Conservation (phyloP, 2,329 filamentous ascomycete genomes). For the Arthrocladium fulminans region DNA sequence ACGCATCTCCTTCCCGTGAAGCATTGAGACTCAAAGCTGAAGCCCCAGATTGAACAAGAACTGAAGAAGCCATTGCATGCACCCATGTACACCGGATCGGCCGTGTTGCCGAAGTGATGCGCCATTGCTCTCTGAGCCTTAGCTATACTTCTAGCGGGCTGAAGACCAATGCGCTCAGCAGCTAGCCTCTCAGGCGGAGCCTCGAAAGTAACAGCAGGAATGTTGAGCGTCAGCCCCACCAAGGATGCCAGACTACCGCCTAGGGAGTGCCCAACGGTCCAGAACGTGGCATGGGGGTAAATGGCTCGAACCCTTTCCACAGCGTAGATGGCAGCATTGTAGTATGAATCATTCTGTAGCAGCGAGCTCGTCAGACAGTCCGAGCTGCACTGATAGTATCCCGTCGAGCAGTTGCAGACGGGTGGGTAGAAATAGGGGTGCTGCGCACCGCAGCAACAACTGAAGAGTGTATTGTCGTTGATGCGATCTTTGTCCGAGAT, state of each 20-base stretch:
- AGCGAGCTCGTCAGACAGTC: conserved; percentile 15
- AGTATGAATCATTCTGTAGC: conserved; percentile 16
- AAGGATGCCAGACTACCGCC: conserved; percentile 17
- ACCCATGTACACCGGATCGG: conserved; percentile 20
- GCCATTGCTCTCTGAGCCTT: conserved; percentile 2
- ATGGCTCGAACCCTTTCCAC: conserved; percentile 11
- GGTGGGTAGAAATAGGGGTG: conserved; percentile 15
- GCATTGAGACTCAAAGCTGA: conserved; percentile 19
- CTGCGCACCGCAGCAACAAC: conserved; percentile 19
- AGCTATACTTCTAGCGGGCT: neutral
- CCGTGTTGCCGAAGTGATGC: conserved; percentile 20
- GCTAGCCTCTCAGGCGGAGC: conserved; percentile 16
- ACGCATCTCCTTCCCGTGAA: conserved; percentile 16
- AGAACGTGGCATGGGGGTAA: conserved; percentile 16
- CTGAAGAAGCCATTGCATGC: conserved; percentile 17
- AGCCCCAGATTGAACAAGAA: conserved; percentile 16
- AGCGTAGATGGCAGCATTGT: conserved; percentile 13
- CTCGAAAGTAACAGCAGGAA: conserved; percentile 17
- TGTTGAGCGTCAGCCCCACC: conserved; percentile 15
- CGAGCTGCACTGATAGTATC: conserved; percentile 17
- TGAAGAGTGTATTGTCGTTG: conserved; percentile 21
- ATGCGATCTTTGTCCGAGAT: conserved; percentile 11
- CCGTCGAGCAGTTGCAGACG: conserved; percentile 17
- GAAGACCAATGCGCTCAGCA: conserved; percentile 15
- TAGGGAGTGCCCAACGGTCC: conserved; percentile 19